Base-by-base conservation (phyloP, 495 filamentous ascomycete genomes). In the Chaetomium fimeti region DNA sequence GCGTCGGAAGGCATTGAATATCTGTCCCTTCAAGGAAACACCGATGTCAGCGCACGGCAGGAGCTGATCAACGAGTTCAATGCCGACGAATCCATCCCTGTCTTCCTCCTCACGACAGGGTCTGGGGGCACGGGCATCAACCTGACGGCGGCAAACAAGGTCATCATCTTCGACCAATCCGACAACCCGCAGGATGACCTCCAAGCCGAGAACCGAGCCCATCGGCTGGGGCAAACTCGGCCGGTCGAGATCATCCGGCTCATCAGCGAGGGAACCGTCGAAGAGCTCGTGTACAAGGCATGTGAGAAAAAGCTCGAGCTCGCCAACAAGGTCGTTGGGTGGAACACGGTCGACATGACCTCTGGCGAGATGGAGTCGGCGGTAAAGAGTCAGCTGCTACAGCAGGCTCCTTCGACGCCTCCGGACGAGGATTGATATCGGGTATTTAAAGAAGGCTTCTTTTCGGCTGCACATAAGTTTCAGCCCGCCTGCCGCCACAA, bases 141-240 rank as follows among this genome's bases (percentile, higher is more conserved):
- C 76, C 75, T 98, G 38, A 91, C 91, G 15, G 90, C 88, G 48
- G 95, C 94, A 3, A 98, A 98, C 78, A 97, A 96, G 79, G 93
- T 98, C 64, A 85, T 98, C 74, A 93, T 98, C 70, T 97, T 98
- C 71, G 94, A 98, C 75, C 90, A 89, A 57, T 88, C 85, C 32
- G 97, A 98, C 76, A 98, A 98, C 69, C 94, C 94, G 0, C 94
- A 98, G 74, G 92, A 97, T 62, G 94, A 98, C 71, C 83, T 94
- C 1, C 94, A 98, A 74, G 94, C 94, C 0, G 93, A 97, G 77
- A 97, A 98, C 72, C 89, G 94, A 22, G 94, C 94, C 1, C 94
- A 98, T 77, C 87, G 94, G 5, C 90, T 98, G 13, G 95, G 94
- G 1, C 94, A 98, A 74, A 92, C 83, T 11, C 78, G 90, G 28